Evolutionary conservation across 2,329 filamentous ascomycete species (phyloP).

Genomic region (Claviceps paspali): DNA sequence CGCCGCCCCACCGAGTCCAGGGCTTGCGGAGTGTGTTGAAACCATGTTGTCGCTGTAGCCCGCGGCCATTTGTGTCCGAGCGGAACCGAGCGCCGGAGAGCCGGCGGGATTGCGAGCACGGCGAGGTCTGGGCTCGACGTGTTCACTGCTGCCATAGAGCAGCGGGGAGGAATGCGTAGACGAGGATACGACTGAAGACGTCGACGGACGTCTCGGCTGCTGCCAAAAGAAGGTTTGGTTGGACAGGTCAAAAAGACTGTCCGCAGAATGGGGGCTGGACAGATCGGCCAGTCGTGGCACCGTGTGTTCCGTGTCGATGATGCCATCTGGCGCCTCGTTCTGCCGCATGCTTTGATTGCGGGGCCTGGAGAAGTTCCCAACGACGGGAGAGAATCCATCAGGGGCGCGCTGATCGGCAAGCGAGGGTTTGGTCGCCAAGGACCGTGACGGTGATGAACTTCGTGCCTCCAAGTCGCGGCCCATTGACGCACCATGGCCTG

Average conservation of each 20-base stretch:
- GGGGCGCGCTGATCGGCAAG: constrained; percentile 20
- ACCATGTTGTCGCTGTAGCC: constrained; percentile 21
- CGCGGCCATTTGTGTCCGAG: constrained; percentile 14
- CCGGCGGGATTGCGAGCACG: constrained; percentile 15
- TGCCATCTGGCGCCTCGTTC: constrained; percentile 11
- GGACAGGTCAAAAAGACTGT: constrained; percentile 16
- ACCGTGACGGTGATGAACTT: constrained; percentile 16
- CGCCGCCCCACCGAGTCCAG: constrained; percentile 17
- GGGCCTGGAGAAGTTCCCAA: constrained; percentile 46
- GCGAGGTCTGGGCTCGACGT: constrained; percentile 18
- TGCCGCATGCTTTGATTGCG: constrained; percentile 37
- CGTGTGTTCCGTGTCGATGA: constrained; percentile 14
- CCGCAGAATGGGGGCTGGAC: constrained; percentile 11
- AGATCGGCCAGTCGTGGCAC: constrained; percentile 13
- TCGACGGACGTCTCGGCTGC: constrained; percentile 29
- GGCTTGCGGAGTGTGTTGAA: constrained; percentile 18
- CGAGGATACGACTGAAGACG: constrained; percentile 31
- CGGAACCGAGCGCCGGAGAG: constrained; percentile 11
- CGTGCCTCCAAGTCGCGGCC: constrained; percentile 9
- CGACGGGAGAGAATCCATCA: constrained; percentile 19
- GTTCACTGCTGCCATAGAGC: constrained; percentile 25
- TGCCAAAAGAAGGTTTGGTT: constrained; percentile 23
- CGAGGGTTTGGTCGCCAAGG: constrained; percentile 17
- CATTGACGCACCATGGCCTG: constrained; percentile 7
- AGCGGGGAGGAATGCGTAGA: constrained; percentile 30